Evolutionary conservation across 352 stramenopile species (phyloP), one percentile per base, ranked within the genome.

Genomic region (Pythium dissimile): DNA sequence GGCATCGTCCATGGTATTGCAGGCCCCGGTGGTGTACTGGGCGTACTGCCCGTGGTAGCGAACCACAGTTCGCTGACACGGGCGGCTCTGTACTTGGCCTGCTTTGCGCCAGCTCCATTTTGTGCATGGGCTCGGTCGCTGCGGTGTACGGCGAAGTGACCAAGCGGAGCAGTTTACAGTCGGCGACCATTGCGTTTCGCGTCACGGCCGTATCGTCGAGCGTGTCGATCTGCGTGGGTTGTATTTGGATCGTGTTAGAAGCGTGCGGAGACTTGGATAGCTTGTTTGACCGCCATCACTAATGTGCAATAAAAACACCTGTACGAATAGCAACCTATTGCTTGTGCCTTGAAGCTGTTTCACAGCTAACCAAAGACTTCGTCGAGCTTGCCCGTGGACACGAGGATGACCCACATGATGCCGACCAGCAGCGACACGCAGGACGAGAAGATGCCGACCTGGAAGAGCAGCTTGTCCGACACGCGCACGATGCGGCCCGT

Each of bases 1-100:
- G 92, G 92, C 2, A 74, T 97, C 23, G 58, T 97, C 30, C 89
- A 98, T 59, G 92, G 92, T 18, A 59, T 96, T n/a, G 87, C 92
- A 9, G 82, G 82, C 3, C 79, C 82, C 0, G 82, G 82, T 12
- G 80, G 75, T 34, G 49, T 90, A 32, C 67, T 98, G 13, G 89
- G 86, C 30, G 80, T 97, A 15, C 73, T 97, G 7, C 92, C 92
- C 2, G 87, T 84, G 6, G 71, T 97, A 3, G 71, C 91, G 20
- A 72, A 97, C 60, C 77, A 89, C 28, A 45, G 32, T 18, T 48
- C 50, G 2, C 21, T 61, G n/a, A 16, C 13, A 1, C 48, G 43
- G 34, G 94, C 76, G 12, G 44, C 86, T 7, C 28, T 90, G 8
- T 98, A 97, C 72, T 66, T 98, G 1, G 71, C 58, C 0, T 88